These are phyloP conservation scores for Rhynchospora breviuscula DNA, from an alignment of 176 grass and related monocot species.

Conservation along the genomic window DNA sequence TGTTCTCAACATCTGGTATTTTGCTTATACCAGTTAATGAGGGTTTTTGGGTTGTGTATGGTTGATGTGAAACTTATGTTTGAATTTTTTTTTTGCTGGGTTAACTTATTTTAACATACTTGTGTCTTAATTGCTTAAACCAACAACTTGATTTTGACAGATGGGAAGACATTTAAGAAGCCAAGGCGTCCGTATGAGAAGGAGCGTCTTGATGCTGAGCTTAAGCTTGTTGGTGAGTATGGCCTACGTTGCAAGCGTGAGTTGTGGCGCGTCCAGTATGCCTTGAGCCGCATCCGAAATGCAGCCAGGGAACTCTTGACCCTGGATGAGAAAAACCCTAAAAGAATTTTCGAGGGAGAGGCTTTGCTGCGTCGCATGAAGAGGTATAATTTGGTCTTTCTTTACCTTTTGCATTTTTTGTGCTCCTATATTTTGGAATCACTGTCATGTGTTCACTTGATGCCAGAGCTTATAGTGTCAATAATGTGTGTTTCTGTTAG, in stretches of 20 bases:
- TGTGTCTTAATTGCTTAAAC: neutral
- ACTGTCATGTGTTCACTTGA: neutral
- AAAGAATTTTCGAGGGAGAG: conserved; percentile 63
- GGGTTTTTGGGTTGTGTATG: neutral
- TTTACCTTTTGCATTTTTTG: neutral
- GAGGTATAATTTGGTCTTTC: neutral
- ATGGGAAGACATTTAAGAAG: conserved; percentile 71
- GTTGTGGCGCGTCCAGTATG: conserved; percentile 60
- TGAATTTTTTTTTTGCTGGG: neutral
- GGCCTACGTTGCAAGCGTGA: conserved; percentile 56
- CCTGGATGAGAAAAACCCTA: conserved; percentile 57
- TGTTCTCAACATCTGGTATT: neutral
- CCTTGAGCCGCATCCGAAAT: conserved; percentile 55
- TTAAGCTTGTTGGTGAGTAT: conserved; percentile 57
- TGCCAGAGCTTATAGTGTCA: no score
- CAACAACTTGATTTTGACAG: conserved; percentile 9
- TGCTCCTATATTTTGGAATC: neutral
- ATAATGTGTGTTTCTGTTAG: no score
- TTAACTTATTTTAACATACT: neutral
- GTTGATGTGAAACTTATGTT: neutral
- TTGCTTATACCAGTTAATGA: neutral
- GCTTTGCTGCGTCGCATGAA: conserved; percentile 56
- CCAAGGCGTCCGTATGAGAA: conserved; percentile 60
- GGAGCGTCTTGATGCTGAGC: conserved; percentile 59
- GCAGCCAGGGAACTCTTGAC: conserved; percentile 55